phyloP scores from a whole-genome alignment of 495 filamentous ascomycete genomes.

The Hypoxylon crocopeplum region DNA sequence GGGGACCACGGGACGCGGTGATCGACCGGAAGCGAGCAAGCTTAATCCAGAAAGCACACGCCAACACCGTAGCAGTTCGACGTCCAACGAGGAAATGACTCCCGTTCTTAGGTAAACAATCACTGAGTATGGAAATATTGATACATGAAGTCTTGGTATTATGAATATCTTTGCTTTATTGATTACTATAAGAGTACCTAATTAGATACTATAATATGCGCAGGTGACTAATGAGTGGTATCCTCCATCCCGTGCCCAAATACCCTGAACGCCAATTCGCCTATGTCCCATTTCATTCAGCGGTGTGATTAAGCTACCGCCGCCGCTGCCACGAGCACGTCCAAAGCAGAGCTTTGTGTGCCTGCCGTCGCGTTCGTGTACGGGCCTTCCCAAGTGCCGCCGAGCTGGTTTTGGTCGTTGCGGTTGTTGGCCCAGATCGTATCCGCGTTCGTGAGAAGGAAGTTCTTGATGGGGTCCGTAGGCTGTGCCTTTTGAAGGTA shows the following conservation, averaged over 20 bases:
- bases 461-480: conserved; percentile 56
- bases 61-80: conserved; percentile 14
- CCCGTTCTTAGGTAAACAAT: neutral
- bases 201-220: conserved; percentile 11
- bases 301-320: conserved; percentile 39
- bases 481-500: conserved; percentile 62
- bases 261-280: conserved; percentile 33
- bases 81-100: conserved; percentile 13
- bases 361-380: conserved; percentile 54
- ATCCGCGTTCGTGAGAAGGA: conserved; percentile 67
- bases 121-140: neutral
- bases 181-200: conserved; percentile 19
- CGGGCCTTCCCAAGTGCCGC: conserved; percentile 66
- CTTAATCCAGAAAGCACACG: conserved; percentile 7
- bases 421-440: conserved; percentile 72
- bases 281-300: conserved; percentile 5
- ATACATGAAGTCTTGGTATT: conserved; percentile 7
- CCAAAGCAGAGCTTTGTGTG: conserved; percentile 72
- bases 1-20: conserved; percentile 5
- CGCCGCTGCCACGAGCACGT: conserved; percentile 72
- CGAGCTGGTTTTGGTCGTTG: conserved; percentile 57
- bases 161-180: conserved; percentile 30
- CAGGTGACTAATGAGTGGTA: conserved; percentile 34
- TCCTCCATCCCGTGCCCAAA: conserved; percentile 24
- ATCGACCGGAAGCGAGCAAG: conserved; percentile 21